Percentiles rank a stretch among this genome's conserved stretches.
phyloP scores from a whole-genome alignment of 139 green algal species.

The Tetratostichococcus sp. region DNA sequence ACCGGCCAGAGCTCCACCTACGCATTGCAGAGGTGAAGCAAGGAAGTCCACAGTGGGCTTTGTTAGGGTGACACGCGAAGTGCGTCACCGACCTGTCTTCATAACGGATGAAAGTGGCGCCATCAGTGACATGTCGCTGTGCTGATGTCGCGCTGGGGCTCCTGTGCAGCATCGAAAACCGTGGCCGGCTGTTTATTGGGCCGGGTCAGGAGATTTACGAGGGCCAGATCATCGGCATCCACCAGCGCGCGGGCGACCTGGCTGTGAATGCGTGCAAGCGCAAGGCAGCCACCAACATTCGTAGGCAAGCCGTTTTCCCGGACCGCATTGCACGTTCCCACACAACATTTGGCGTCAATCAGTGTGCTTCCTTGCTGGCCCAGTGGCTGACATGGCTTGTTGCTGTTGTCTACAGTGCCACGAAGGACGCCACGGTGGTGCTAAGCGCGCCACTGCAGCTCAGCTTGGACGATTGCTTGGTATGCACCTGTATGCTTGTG shows the following conservation, averaged over 20 bases:
- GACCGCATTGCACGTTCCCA: too few relatives aligned
- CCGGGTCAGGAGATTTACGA: conserved; percentile 91
- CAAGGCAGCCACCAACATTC: conserved; percentile 88
- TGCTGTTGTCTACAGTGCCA: conserved; percentile 81
- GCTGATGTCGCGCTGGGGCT: too few relatives aligned
- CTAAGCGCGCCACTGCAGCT: conserved; percentile 74
- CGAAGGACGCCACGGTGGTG: conserved; percentile 57
- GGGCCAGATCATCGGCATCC: conserved; percentile 91
- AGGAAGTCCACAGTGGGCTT: too few relatives aligned
- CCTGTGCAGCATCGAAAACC: conserved; percentile 59
- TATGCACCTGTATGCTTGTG: too few relatives aligned
- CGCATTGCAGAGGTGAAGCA: conserved; percentile 21
- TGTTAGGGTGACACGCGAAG: too few relatives aligned
- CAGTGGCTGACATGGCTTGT: too few relatives aligned
- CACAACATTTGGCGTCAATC: too few relatives aligned
- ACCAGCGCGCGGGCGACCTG: conserved; percentile 91
- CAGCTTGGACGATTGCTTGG: conserved; percentile 88
- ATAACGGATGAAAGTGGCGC: too few relatives aligned
- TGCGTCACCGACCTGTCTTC: too few relatives aligned
- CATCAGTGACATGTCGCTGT: too few relatives aligned
- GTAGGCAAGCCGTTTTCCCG: conserved; percentile 19
- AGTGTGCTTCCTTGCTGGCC: not conserved
- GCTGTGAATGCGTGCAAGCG: conserved; percentile 96
- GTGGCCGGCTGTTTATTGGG: conserved; percentile 82
- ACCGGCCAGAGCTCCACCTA: conserved; percentile 70